A percentile compares a stretch with the other conserved stretches of the same genome.
Evolutionary conservation across 169 alveolate species (phyloP).

Genomic region (Cryptosporidium muris): DNA sequence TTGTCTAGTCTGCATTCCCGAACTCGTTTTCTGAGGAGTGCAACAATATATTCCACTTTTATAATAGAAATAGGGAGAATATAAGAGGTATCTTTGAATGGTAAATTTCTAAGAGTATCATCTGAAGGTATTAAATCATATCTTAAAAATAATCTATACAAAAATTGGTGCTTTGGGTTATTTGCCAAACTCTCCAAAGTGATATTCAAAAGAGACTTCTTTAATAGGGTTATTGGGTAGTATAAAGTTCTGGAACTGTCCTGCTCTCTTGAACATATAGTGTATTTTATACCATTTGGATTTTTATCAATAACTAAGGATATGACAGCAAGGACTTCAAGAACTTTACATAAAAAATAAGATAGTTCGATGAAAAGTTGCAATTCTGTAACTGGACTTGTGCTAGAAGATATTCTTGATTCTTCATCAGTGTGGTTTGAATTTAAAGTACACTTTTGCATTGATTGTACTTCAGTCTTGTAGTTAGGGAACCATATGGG

Average conservation of each 20-base stretch:
- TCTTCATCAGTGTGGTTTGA: neutral
- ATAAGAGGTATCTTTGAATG: neutral
- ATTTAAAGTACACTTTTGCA: neutral
- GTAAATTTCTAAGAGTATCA: neutral
- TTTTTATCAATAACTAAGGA: slow-evolving; percentile 25
- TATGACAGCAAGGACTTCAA: slow-evolving; percentile 12
- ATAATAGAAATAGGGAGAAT: slow-evolving; percentile 2
- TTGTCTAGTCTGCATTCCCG: neutral
- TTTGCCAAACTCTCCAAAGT: slow-evolving; percentile 11
- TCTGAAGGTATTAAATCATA: slow-evolving; percentile 31
- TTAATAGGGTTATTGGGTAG: slow-evolving; percentile 12
- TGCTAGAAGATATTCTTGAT: neutral
- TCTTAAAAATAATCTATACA: slow-evolving; percentile 40
- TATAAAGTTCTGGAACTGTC: slow-evolving; percentile 12
- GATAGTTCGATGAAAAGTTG: slow-evolving; percentile 19
- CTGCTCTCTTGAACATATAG: slow-evolving; percentile 14
- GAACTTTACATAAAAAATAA: slow-evolving; percentile 18
- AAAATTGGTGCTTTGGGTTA: slow-evolving; percentile 35
- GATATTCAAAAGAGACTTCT: slow-evolving; percentile 15
- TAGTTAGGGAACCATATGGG: slow-evolving; percentile 64
- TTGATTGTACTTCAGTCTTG: neutral
- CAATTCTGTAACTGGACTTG: slow-evolving; percentile 21
- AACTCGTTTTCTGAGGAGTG: slow-evolving; percentile 11
- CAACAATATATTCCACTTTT: slow-evolving; percentile 14
- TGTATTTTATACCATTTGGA: slow-evolving; percentile 50